Conservation (phyloP, 2,329 filamentous ascomycete species). For the Helminthosporium solani region DNA sequence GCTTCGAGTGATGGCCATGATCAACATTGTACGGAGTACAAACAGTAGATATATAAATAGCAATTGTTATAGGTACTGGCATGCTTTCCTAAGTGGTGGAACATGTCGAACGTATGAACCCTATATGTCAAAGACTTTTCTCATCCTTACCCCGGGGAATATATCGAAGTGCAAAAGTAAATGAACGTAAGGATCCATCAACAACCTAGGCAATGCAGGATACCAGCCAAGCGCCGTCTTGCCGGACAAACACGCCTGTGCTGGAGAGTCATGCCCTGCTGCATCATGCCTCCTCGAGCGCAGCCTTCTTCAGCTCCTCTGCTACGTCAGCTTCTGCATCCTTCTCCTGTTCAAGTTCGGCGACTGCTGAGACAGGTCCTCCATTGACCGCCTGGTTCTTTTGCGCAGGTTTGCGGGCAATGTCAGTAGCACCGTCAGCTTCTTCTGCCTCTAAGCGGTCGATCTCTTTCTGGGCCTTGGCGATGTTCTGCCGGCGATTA, state of each 20-base stretch:
- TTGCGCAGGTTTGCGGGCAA: slow-evolving; percentile 55
- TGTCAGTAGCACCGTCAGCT: slow-evolving; percentile 55
- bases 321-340: slow-evolving; percentile 60
- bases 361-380: slow-evolving; percentile 50
- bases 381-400: slow-evolving; percentile 56
- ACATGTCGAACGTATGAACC: too few species aligned
- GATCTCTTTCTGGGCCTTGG: slow-evolving; percentile 95
- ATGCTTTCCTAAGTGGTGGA: too few species aligned
- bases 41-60: too few species aligned
- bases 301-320: slow-evolving; percentile 61
- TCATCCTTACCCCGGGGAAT: too few species aligned
- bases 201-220: background rate
- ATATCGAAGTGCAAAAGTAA: too few species aligned
- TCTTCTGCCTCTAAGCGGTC: slow-evolving; percentile 77
- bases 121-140: too few species aligned
- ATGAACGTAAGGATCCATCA: background rate
- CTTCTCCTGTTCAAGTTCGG: slow-evolving; percentile 58
- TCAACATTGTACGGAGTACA: too few species aligned
- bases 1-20: too few species aligned
- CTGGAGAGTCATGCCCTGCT: background rate
- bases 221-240: slow-evolving; percentile 4
- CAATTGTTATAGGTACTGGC: too few species aligned
- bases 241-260: slow-evolving; percentile 3
- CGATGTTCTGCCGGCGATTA: slow-evolving; percentile 71
- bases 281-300: slow-evolving; percentile 55